Conservation (phyloP, 129 eudicot genomes). For the Helichrysum umbraculigerum region DNA sequence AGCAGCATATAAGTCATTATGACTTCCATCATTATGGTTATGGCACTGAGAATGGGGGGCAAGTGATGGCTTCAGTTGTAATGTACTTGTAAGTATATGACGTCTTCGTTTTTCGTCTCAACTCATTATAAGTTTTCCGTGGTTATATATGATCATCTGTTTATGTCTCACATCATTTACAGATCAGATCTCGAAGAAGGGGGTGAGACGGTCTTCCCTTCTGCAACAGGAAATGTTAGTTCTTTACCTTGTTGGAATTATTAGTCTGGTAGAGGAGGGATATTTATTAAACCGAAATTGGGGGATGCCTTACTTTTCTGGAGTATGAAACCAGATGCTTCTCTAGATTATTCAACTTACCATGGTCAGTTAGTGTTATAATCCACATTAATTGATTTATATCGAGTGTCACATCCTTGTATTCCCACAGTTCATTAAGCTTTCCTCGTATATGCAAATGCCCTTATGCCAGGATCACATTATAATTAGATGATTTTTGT, state of each 20-base stretch:
- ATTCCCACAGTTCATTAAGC: neutral
- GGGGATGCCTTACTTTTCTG: neutral
- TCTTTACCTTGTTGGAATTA: neutral
- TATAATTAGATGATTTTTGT: neutral
- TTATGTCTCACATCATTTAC: neutral
- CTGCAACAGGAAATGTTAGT: neutral
- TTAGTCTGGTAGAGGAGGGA: neutral
- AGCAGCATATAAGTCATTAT: neutral
- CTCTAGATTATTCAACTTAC: neutral
- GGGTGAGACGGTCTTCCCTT: neutral
- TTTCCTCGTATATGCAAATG: neutral
- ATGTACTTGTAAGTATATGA: neutral
- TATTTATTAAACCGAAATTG: neutral
- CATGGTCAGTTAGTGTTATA: neutral
- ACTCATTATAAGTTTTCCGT: neutral
- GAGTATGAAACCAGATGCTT: neutral
- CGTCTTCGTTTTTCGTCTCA: neutral
- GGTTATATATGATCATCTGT: neutral
- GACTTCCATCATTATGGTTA: neutral
- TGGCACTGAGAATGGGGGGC: neutral
- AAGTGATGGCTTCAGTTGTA: neutral
- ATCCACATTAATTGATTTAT: neutral
- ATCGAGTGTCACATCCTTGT: neutral
- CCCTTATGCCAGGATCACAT: neutral
- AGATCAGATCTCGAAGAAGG: neutral